These are phyloP conservation scores for Pythium apleroticum DNA, from an alignment of 352 stramenopile species.

Conservation along the genomic window DNA sequence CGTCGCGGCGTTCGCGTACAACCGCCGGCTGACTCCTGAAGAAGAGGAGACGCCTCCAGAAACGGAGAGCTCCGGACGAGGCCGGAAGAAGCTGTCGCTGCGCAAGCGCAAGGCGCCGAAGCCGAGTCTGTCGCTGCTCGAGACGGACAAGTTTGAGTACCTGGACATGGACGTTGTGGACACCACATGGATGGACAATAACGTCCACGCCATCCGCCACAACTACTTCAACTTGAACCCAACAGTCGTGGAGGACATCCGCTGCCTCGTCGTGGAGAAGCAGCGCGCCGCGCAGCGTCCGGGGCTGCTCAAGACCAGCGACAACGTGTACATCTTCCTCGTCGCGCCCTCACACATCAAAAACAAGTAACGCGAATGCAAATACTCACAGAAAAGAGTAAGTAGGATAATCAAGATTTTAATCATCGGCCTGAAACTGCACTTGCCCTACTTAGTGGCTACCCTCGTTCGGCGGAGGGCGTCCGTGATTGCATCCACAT, in stretches of 20 bases:
- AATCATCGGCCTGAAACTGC: no score
- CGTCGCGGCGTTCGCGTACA: conserved; percentile 57
- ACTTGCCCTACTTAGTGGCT: no score
- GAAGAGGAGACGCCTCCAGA: conserved; percentile 5
- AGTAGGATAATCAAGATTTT: no score
- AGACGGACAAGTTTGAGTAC: conserved; percentile 25
- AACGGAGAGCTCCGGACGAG: neutral
- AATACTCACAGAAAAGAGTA: no score
- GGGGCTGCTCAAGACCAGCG: conserved; percentile 51
- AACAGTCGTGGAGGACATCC: conserved; percentile 69
- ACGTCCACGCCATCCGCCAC: conserved; percentile 65
- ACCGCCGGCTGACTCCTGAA: conserved; percentile 31
- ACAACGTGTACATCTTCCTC: conserved; percentile 79
- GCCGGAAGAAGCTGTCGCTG: neutral
- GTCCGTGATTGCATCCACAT: no score
- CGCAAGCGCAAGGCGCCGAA: neutral
- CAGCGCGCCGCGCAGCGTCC: conserved; percentile 49
- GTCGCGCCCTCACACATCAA: conserved; percentile 44
- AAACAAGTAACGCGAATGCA: conserved; percentile 9
- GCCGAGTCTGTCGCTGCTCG: neutral
- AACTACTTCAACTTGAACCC: conserved; percentile 76
- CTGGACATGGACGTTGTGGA: conserved; percentile 78
- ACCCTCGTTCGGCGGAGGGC: no score
- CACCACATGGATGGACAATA: conserved; percentile 78
- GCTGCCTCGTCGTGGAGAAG: conserved; percentile 59